Evolutionary conservation across 768 basidiomycete genomes (phyloP), one percentile per base, ranked within the genome.

Genomic region (Cytidiella melzeri): DNA sequence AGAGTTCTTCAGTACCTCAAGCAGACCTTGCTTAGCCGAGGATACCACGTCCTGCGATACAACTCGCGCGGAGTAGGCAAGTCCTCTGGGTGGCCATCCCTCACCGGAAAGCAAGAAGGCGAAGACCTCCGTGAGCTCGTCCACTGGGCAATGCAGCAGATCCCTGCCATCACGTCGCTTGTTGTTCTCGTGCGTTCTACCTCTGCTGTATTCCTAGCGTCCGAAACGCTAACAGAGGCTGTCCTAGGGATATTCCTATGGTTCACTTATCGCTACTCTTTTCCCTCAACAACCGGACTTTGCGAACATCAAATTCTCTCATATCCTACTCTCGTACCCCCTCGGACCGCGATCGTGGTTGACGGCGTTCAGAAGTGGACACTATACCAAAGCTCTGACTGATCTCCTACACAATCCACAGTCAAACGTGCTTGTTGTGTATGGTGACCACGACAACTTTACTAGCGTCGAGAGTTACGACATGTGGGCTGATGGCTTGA

Each of bases 31-130:
- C 54, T 73, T 2, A 57, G 66, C 15, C 60, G 63, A 3, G 71
- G 72, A 3, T 86, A 80, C 57, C 69, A 81, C 57, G 76, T 87
- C 19, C 60, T 91, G 30, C 73, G 74, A 44, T 92, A 81, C 64
- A 92, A 92, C 58, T 83, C 85, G 34, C 78, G 90, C 27, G 85
- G 87, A 0, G 85, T 87, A 9, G 89, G 89, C 12, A 69, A 64
- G 41, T 92, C 89, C 0, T 76, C 79, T 1, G 89, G 87, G 5
- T 78, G 81, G 74, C 61, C 83, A 2, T 86, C 89, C 2, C 71
- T 91, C 34, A 87, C 83, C 3, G 90, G 89, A 1, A 66, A 76
- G 50, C 71, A 69, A 5, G 90, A 93, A 66, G 87, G 68, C 0
- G 70, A 80, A 43, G 90, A 93, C 60, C 65, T 93, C 39, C 70